Evolutionary conservation across 2,329 filamentous ascomycete genomes (phyloP).

Genomic region (Nectriaceae sp.): DNA sequence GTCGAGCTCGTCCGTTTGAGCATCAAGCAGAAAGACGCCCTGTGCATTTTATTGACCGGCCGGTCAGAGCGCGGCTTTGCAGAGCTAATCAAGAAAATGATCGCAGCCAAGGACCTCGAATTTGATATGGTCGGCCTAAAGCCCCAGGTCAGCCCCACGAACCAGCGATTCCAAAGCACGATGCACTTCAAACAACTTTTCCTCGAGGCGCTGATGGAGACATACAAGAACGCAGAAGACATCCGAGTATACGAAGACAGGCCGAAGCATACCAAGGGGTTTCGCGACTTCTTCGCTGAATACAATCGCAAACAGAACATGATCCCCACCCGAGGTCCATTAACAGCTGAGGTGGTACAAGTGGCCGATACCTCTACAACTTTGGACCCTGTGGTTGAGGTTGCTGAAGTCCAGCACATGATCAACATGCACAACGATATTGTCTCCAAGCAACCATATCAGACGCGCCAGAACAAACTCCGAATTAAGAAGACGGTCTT

Average conservation of each 20-base stretch:
- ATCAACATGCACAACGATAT: conserved; percentile 82
- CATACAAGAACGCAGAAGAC: conserved; percentile 81
- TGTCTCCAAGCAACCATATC: conserved; percentile 33
- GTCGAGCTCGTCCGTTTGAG: conserved; percentile 78
- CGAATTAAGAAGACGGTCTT: conserved; percentile 85
- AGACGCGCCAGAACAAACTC: conserved; percentile 48
- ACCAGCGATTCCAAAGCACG: conserved; percentile 77
- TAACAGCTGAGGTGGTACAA: conserved; percentile 80
- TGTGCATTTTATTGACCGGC: conserved; percentile 86
- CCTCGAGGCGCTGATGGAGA: conserved; percentile 78
- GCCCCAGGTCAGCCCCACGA: conserved; percentile 77
- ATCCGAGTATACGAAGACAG: conserved; percentile 75
- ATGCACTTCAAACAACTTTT: conserved; percentile 93
- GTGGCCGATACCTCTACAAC: conserved; percentile 75
- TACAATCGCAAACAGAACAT: conserved; percentile 66
- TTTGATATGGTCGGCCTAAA: conserved; percentile 92
- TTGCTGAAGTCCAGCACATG: conserved; percentile 83
- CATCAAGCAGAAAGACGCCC: conserved; percentile 79
- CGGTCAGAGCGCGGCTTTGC: conserved; percentile 76
- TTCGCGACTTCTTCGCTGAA: conserved; percentile 79
- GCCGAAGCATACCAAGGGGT: conserved; percentile 71
- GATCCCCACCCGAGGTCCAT: conserved; percentile 59
- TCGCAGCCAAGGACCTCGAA: conserved; percentile 72
- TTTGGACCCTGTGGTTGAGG: conserved; percentile 77
- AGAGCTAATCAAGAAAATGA: conserved; percentile 79